A percentile compares a stretch with the other conserved stretches of the same genome.
These are phyloP conservation scores for Trametes pubescens DNA, from an alignment of 1,284 basidiomycete genomes.

Conservation along the genomic window DNA sequence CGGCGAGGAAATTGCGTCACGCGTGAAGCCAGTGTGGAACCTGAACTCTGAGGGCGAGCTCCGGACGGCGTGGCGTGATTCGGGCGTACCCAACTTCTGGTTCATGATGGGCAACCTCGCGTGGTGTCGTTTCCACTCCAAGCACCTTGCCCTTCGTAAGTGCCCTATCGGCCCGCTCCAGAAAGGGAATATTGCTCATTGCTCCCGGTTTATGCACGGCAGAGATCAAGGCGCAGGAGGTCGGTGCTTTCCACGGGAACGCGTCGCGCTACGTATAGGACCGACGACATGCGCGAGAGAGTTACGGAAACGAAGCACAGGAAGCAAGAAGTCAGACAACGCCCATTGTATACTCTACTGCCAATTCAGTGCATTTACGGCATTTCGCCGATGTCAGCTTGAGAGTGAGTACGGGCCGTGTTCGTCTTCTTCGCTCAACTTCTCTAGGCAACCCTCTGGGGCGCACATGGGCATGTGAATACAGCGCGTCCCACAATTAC, in stretches of 20 bases:
- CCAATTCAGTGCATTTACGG: conserved; percentile 1
- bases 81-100: conserved; percentile 40
- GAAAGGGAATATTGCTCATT: neutral
- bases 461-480: conserved; percentile 5
- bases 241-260: conserved; percentile 1
- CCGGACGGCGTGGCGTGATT: conserved; percentile 39
- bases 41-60: conserved; percentile 38
- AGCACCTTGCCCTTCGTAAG: conserved; percentile 50
- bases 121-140: conserved; percentile 48
- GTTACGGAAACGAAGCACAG: conserved; percentile 1
- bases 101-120: conserved; percentile 47
- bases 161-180: conserved; percentile 8
- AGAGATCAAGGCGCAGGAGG: conserved; percentile 30
- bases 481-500: neutral
- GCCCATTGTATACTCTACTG: neutral
- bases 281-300: neutral
- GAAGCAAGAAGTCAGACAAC: conserved; percentile 4
- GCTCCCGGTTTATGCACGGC: neutral
- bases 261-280: neutral
- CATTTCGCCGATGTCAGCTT: neutral
- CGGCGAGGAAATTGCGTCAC: conserved; percentile 55
- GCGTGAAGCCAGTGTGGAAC: conserved; percentile 61
- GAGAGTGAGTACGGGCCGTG: conserved; percentile 2
- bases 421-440: neutral
- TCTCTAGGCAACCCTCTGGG: neutral